Conservation (phyloP, 2,329 filamentous ascomycete species). For the Hortaea werneckii region DNA sequence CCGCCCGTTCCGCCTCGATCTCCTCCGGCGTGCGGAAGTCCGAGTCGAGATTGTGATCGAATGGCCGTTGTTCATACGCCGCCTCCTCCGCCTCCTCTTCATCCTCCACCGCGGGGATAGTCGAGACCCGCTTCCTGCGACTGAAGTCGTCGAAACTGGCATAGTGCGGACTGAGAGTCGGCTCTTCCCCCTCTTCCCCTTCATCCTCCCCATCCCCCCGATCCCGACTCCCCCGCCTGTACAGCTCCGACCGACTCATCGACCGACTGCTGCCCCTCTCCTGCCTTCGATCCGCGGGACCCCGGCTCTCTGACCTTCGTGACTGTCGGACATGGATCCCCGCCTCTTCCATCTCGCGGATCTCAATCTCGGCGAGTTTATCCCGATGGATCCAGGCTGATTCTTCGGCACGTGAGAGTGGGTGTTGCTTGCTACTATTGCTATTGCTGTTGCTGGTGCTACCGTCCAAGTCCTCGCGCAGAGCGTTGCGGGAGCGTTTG, state of each 20-base stretch:
- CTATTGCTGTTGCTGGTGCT: slow-evolving; percentile 34
- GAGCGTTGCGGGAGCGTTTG: slow-evolving; percentile 18
- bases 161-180: slow-evolving; percentile 9
- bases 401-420: too few relatives aligned
- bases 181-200: slow-evolving; percentile 12
- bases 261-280: slow-evolving; percentile 31
- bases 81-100: slow-evolving; percentile 22
- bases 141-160: slow-evolving; percentile 9
- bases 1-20: slow-evolving; percentile 46
- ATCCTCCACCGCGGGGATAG: slow-evolving; percentile 30
- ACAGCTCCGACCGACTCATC: slow-evolving; percentile 16
- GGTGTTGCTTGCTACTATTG: not conserved
- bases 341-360: slow-evolving; percentile 66
- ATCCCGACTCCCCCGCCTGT: slow-evolving; percentile 16
- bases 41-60: slow-evolving; percentile 45
- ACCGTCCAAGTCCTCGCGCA: slow-evolving; percentile 12
- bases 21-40: slow-evolving; percentile 71
- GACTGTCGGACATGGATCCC: slow-evolving; percentile 52
- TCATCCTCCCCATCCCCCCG: not conserved
- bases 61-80: slow-evolving; percentile 6
- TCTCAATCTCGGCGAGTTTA: slow-evolving; percentile 74
- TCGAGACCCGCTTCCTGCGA: slow-evolving; percentile 15
- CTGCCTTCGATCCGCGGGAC: slow-evolving; percentile 21
- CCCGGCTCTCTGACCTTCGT: slow-evolving; percentile 39
- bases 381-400: slow-evolving; percentile 77